Percentiles rank a stretch among this genome's conserved stretches.
phyloP scores from a whole-genome alignment of 164 flowering plant genomes.

The Vitis riparia region DNA sequence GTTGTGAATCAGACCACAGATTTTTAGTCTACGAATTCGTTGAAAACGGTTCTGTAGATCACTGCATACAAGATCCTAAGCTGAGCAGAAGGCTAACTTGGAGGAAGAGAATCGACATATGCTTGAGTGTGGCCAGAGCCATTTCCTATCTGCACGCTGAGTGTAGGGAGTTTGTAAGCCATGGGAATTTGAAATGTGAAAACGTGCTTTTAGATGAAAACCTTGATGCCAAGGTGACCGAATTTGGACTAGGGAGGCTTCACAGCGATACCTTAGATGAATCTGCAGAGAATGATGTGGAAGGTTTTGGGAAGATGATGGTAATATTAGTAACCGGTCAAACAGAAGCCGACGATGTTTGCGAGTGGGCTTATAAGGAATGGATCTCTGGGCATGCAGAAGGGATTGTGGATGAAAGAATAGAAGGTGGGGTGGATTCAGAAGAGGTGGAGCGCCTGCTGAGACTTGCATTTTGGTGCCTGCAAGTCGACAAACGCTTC shows the following conservation, averaged over 20 bases:
- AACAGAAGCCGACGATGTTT: slow-evolving; percentile 17
- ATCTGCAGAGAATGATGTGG: slow-evolving; percentile 49
- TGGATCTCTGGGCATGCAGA: slow-evolving; percentile 40
- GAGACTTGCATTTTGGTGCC: slow-evolving; percentile 75
- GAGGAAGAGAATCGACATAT: slow-evolving; percentile 57
- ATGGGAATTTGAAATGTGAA: slow-evolving; percentile 65
- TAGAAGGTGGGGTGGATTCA: slow-evolving; percentile 29
- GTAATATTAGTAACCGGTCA: slow-evolving; percentile 43
- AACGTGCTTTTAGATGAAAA: slow-evolving; percentile 61
- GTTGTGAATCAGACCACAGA: slow-evolving; percentile 52
- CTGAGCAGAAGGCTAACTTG: slow-evolving; percentile 46
- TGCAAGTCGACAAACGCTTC: slow-evolving; percentile 46
- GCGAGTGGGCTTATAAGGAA: slow-evolving; percentile 45
- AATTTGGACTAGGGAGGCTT: slow-evolving; percentile 45
- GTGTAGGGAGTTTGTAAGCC: slow-evolving; percentile 64
- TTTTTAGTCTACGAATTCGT: slow-evolving; percentile 62
- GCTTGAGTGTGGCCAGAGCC: slow-evolving; percentile 57
- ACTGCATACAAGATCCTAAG: slow-evolving; percentile 42
- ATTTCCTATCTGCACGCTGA: slow-evolving; percentile 62
- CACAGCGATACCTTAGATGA: slow-evolving; percentile 12
- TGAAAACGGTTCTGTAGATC: slow-evolving; percentile 51
- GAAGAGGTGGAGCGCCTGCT: slow-evolving; percentile 53
- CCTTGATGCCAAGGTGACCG: slow-evolving; percentile 56
- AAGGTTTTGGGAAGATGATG: slow-evolving; percentile 59
- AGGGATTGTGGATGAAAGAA: slow-evolving; percentile 34